These are phyloP conservation scores for Beauveria caledonica DNA, from an alignment of 2,329 filamentous ascomycete species.

Conservation along the genomic window DNA sequence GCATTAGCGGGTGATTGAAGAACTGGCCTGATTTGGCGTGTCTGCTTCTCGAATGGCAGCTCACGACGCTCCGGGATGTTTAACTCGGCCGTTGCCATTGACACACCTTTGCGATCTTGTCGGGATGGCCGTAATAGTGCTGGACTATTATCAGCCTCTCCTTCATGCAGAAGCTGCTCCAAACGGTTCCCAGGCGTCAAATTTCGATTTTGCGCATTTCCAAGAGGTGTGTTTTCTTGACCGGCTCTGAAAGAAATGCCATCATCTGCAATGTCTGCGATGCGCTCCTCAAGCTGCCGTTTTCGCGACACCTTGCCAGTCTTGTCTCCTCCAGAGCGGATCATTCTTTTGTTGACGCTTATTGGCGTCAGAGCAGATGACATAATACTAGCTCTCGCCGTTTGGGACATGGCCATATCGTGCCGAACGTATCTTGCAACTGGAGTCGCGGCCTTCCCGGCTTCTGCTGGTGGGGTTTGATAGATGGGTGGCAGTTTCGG, in stretches of 20 bases:
- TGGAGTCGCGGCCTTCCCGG: conserved; percentile 8
- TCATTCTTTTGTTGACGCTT: conserved; percentile 25
- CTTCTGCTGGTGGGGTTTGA: not conserved
- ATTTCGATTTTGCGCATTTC: conserved; percentile 1
- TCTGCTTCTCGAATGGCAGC: conserved; percentile 30
- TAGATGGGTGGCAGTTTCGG: conserved; percentile 8
- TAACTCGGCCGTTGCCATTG: conserved; percentile 17
- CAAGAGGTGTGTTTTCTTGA: conserved; percentile 4
- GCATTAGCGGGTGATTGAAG: not conserved
- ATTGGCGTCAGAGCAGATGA: conserved; percentile 29
- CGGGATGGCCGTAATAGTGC: conserved; percentile 20
- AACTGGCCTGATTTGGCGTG: not conserved
- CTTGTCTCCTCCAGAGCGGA: conserved; percentile 18
- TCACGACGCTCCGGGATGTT: conserved; percentile 32
- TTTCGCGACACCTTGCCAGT: conserved; percentile 12
- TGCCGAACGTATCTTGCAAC: conserved; percentile 16
- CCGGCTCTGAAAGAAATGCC: conserved; percentile 25
- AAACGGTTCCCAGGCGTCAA: conserved; percentile 22
- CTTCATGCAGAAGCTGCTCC: conserved; percentile 26
- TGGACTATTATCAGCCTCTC: conserved; percentile 17
- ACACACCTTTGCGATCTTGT: conserved; percentile 16
- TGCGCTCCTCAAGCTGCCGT: conserved; percentile 25
- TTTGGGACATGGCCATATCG: conserved; percentile 14
- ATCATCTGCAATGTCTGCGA: conserved; percentile 41
- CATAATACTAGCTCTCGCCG: conserved; percentile 14